phyloP scores from a whole-genome alignment of 1,284 basidiomycete genomes.

The Sporisorium scitamineum region DNA sequence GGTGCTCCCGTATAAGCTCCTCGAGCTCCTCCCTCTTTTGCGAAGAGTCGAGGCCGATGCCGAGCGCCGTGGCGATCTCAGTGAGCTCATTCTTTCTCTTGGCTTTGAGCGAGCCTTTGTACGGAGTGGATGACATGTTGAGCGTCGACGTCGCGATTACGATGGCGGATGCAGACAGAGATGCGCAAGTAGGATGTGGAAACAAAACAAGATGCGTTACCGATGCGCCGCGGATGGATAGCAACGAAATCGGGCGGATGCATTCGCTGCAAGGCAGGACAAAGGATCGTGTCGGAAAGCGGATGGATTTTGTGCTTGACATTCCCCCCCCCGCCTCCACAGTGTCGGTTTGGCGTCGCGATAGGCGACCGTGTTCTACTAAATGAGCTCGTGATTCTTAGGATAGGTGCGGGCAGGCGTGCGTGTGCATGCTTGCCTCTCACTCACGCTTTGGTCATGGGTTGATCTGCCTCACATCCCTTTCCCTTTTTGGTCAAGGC shows the following conservation, averaged over 20 bases:
- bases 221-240: slow-evolving; percentile 19
- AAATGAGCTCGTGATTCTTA: no score
- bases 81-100: slow-evolving; percentile 59
- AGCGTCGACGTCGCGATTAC: no score
- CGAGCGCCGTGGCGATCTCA: slow-evolving; percentile 57
- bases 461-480: not conserved
- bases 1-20: slow-evolving; percentile 50
- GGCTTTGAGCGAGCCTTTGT: slow-evolving; percentile 57
- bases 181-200: slow-evolving; percentile 11
- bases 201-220: slow-evolving; percentile 7
- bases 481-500: not conserved
- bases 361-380: no score
- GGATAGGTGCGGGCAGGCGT: not conserved
- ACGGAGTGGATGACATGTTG: slow-evolving; percentile 47
- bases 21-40: slow-evolving; percentile 59
- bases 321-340: slow-evolving; percentile 11
- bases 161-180: slow-evolving; percentile 3
- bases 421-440: not conserved
- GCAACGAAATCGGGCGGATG: slow-evolving; percentile 13
- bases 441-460: slow-evolving; percentile 5
- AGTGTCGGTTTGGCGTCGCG: not conserved
- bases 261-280: slow-evolving; percentile 18
- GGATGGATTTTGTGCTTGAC: slow-evolving; percentile 27
- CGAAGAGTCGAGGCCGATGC: slow-evolving; percentile 43
- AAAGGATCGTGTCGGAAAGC: slow-evolving; percentile 7